A percentile compares a stretch with the other conserved stretches of the same genome.
These are phyloP conservation scores for Fusarium sp. DNA, from an alignment of 2,329 filamentous ascomycete genomes.

Conservation along the genomic window DNA sequence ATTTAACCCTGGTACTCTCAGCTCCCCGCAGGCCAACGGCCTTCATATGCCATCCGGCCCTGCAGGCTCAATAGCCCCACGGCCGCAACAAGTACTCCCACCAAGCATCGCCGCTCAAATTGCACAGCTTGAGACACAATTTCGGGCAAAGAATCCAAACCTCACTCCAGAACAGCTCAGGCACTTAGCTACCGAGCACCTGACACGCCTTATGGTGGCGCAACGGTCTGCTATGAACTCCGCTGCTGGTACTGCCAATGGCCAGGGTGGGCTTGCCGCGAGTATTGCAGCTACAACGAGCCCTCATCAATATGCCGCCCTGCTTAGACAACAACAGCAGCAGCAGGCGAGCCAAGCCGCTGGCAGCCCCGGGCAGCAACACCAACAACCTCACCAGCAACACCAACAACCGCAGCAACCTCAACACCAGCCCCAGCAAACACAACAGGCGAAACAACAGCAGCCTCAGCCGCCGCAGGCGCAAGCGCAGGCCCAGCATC, in stretches of 20 bases:
- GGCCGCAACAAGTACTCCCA: slow-evolving; percentile 58
- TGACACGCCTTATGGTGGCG: slow-evolving; percentile 61
- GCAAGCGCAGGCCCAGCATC: slow-evolving; percentile 26
- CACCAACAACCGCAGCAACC: slow-evolving; percentile 47
- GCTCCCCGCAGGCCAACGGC: slow-evolving; percentile 60
- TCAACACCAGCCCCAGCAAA: slow-evolving; percentile 29
- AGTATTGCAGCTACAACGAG: slow-evolving; percentile 63
- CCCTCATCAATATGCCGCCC: slow-evolving; percentile 70
- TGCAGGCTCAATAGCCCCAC: slow-evolving; percentile 59
- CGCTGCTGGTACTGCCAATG: slow-evolving; percentile 61
- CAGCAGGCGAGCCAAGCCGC: slow-evolving; percentile 54
- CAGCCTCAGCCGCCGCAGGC: slow-evolving; percentile 37
- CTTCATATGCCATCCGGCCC: slow-evolving; percentile 62
- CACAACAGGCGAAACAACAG: slow-evolving; percentile 30
- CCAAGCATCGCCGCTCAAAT: slow-evolving; percentile 63
- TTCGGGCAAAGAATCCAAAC: slow-evolving; percentile 64
- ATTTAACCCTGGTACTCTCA: slow-evolving; percentile 58
- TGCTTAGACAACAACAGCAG: slow-evolving; percentile 69
- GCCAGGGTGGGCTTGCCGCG: slow-evolving; percentile 63
- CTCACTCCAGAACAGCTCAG: slow-evolving; percentile 63
- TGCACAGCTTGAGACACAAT: slow-evolving; percentile 64
- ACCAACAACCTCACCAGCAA: slow-evolving; percentile 45
- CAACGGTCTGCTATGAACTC: slow-evolving; percentile 67
- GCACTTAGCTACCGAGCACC: slow-evolving; percentile 64
- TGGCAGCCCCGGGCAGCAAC: slow-evolving; percentile 47